These are phyloP conservation scores for Ustilago shanxiensis DNA, from an alignment of 1,284 basidiomycete genomes.

Conservation along the genomic window DNA sequence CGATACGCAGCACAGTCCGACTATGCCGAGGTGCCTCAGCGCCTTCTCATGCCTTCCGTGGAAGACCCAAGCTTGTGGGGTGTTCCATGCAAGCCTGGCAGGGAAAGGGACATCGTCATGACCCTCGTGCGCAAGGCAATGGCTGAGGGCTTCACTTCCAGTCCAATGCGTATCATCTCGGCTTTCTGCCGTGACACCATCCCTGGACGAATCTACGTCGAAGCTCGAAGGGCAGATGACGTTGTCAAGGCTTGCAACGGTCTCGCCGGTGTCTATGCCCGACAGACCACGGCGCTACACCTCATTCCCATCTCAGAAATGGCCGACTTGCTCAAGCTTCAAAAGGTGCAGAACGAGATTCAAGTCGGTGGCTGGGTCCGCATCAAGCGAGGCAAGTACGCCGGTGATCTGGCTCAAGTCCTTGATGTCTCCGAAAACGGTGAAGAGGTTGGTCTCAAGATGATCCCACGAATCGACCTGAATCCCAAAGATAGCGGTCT, in stretches of 20 bases:
- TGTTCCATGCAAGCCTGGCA: constrained; percentile 91
- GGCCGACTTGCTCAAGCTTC: constrained; percentile 94
- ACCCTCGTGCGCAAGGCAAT: constrained; percentile 93
- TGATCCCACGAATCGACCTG: constrained; percentile 96
- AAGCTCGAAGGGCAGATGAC: constrained; percentile 87
- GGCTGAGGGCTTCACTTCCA: constrained; percentile 73
- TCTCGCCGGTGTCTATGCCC: constrained; percentile 86
- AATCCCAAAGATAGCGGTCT: constrained; percentile 72
- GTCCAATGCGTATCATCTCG: constrained; percentile 86
- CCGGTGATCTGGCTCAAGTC: constrained; percentile 94
- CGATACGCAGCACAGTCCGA: constrained; percentile 73
- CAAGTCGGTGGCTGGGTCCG: constrained; percentile 93
- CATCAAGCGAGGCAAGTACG: constrained; percentile 91
- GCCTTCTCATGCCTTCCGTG: constrained; percentile 95
- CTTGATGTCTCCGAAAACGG: constrained; percentile 93
- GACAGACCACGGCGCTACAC: constrained; percentile 76
- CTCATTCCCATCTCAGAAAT: constrained; percentile 98
- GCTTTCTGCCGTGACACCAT: constrained; percentile 96
- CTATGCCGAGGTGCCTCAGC: constrained; percentile 83
- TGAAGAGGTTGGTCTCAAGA: constrained; percentile 91
- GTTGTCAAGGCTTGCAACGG: constrained; percentile 88
- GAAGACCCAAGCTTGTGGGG: constrained; percentile 97
- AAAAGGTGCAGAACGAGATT: constrained; percentile 89
- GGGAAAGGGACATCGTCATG: constrained; percentile 91
- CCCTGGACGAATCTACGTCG: constrained; percentile 94